Base-by-base conservation (phyloP, 805 yeast genomes). In the Metschnikowia rubicola region DNA sequence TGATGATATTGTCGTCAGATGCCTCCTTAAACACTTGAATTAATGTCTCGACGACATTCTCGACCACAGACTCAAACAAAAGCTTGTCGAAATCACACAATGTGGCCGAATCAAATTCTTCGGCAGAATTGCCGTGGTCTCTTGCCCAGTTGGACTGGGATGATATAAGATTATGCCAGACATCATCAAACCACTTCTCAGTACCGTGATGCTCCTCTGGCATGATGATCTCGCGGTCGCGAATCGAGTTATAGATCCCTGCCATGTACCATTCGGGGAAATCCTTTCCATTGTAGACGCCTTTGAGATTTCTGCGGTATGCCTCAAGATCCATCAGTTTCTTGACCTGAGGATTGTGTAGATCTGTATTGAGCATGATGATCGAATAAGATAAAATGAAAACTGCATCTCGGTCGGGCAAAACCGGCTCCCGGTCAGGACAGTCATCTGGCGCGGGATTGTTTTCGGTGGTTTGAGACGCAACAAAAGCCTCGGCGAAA, bases 201-300 rank as follows among this genome's bases (percentile, higher is more conserved):
- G 90, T 88, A 12, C 92, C 94, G 62, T 89, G 95, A 57, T 92
- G 97, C 60, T 94, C 99, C 59, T 94, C 98, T 0, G 99, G 98
- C 91, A 95, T 88, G 41, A 94, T 88, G 53, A 94, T 94, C 65
- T 94, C 99, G 43, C 86, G 79, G 46, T 84, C 88, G 51, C 81
- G 77, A 46, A 94, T 91, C 1, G 96, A 86, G 26, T 78, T 70
- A 65, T 87, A 94, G 26, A 92, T 89, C 53, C 79, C 86, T 50
- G 84, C 82, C 51, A 92, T 71, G 60, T 89, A 92, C 87, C 96
- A 90, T 21, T 75, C 76, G 3, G 95, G 92, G 69, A 87, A 91
- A 65, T 91, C 94, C 29, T 75, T 75, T 17, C 80, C 79, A 54
- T 83, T 84, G 60, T 84, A 83, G 26, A 89, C 86, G 7, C 96